Evolutionary conservation across 371 early-diverging fungal species (phyloP).

Genomic region (Lichtheimia hyalospora): DNA sequence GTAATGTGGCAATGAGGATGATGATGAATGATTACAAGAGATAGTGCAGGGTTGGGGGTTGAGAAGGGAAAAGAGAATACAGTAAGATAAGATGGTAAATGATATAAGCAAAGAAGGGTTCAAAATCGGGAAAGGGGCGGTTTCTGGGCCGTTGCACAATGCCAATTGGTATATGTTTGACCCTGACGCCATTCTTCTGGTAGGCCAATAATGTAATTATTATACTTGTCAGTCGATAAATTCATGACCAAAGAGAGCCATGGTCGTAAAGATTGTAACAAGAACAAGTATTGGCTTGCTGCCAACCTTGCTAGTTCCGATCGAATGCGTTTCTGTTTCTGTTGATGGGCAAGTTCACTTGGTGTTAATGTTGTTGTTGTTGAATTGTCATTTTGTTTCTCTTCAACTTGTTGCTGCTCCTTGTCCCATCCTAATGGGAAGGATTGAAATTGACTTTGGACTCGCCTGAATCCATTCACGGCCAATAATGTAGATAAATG

Average conservation of each 20-base stretch:
- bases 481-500: slow-evolving; percentile 32
- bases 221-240: slow-evolving; percentile 16
- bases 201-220: slow-evolving; percentile 16
- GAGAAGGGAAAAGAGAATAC: too few relatives aligned
- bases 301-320: slow-evolving; percentile 25
- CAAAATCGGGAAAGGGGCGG: slow-evolving; percentile 4
- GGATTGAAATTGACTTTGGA: slow-evolving; percentile 42
- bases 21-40: not conserved
- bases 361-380: slow-evolving; percentile 1
- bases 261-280: slow-evolving; percentile 27
- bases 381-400: not conserved
- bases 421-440: slow-evolving; percentile 41
- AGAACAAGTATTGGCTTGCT: slow-evolving; percentile 27
- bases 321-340: slow-evolving; percentile 4
- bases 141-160: slow-evolving; percentile 36
- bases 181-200: slow-evolving; percentile 24
- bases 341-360: not conserved
- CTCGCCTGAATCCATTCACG: slow-evolving; percentile 34
- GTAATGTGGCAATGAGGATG: not conserved
- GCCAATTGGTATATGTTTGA: slow-evolving; percentile 38
- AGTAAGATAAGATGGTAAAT: slow-evolving; percentile 3
- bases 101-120: too few relatives aligned
- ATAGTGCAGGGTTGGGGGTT: not conserved
- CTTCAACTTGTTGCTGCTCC: not conserved
- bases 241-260: slow-evolving; percentile 21